Evolutionary conservation across 805 yeast genomes (phyloP).

Genomic region (Ogataea ganodermae): DNA sequence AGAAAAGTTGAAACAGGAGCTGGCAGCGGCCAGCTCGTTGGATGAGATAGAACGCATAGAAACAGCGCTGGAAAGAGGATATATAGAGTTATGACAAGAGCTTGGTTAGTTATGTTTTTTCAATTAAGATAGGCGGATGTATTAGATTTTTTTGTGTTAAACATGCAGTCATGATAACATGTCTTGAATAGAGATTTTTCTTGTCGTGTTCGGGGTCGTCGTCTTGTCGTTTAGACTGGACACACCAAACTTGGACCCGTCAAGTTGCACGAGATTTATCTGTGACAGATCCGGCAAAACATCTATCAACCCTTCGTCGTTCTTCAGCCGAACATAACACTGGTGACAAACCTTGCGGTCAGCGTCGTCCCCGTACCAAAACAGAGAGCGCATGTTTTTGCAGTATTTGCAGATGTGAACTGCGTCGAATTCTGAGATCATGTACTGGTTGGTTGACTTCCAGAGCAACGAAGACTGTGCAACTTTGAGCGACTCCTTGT

Average conservation of each 20-base stretch:
- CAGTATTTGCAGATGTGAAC: constrained; percentile 23
- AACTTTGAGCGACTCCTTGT: constrained; percentile 7
- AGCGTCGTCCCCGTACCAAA: constrained; percentile 22
- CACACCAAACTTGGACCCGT: constrained; percentile 28
- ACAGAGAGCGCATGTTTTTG: constrained; percentile 21
- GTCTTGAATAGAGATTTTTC: constrained; percentile 25
- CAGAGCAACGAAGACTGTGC: not conserved
- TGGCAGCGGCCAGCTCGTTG: constrained; percentile 64
- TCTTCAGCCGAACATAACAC: constrained; percentile 29
- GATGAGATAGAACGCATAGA: constrained; percentile 78
- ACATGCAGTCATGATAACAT: constrained; percentile 25
- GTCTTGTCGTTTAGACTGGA: constrained; percentile 13
- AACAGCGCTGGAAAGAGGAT: constrained; percentile 45
- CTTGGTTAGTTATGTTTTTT: not conserved
- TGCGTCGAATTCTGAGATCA: not conserved
- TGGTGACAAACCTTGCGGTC: constrained; percentile 27
- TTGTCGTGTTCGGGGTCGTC: constrained; percentile 2
- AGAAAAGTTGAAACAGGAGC: constrained; percentile 48
- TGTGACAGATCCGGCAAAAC: constrained; percentile 26
- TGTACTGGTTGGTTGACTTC: not conserved
- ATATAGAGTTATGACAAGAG: not conserved
- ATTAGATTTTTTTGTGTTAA: not conserved
- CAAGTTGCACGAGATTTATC: constrained; percentile 12
- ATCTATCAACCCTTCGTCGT: constrained; percentile 25
- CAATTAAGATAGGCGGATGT: not conserved